Conservation (phyloP, 2,329 filamentous ascomycete genomes). For the Exophiala phaeomuriformis region DNA sequence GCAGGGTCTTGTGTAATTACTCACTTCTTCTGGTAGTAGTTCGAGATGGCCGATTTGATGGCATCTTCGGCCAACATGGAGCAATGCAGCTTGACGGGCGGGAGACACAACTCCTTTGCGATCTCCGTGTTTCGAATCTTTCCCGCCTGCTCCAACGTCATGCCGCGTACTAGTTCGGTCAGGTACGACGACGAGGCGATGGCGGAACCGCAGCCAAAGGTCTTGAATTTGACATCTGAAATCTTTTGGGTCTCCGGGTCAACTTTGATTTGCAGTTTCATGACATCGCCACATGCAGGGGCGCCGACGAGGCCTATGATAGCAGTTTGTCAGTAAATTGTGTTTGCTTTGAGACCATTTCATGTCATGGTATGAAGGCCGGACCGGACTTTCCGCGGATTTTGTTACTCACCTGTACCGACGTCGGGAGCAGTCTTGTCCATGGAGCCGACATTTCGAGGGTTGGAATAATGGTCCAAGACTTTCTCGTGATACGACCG, state of each 20-base stretch:
- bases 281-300: conserved; percentile 86
- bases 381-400: not conserved
- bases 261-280: conserved; percentile 90
- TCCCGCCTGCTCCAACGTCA: conserved; percentile 89
- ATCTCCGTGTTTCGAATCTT: conserved; percentile 97
- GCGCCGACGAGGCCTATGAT: conserved; percentile 68
- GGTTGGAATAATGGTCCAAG: conserved; percentile 75
- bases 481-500: conserved; percentile 62
- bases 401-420: conserved; percentile 51
- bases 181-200: conserved; percentile 93
- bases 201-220: conserved; percentile 87
- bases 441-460: conserved; percentile 73
- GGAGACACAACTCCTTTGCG: conserved; percentile 86
- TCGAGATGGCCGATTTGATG: conserved; percentile 83
- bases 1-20: not conserved
- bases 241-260: conserved; percentile 83
- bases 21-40: conserved; percentile 71
- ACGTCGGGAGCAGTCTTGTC: conserved; percentile 73
- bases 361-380: no score
- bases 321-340: conserved; percentile 6
- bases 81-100: conserved; percentile 84
- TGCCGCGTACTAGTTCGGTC: conserved; percentile 88
- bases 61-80: conserved; percentile 89
- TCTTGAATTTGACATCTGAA: conserved; percentile 95
- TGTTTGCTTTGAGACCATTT: no score